phyloP scores from a whole-genome alignment of 169 alveolate species.

The Cryptosporidium felis region DNA sequence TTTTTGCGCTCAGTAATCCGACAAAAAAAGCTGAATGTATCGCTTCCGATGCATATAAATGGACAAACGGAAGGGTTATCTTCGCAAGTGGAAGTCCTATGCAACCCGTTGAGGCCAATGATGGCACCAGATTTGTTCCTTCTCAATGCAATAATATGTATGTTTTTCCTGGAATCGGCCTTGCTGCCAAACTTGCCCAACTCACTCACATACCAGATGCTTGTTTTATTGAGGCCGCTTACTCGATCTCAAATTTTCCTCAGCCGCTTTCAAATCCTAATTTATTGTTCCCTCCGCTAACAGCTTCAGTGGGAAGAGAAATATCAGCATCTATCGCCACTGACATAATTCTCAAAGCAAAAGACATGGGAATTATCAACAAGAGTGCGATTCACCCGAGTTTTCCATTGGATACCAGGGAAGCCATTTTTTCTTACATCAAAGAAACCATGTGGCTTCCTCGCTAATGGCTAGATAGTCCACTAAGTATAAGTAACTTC shows the following conservation, averaged over 20 bases:
- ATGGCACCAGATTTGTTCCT: conserved; percentile 38
- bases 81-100: conserved; percentile 77
- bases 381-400: neutral
- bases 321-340: conserved; percentile 49
- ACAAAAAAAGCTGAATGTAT: conserved; percentile 75
- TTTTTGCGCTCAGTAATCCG: conserved; percentile 77
- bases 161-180: conserved; percentile 76
- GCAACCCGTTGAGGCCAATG: conserved; percentile 59
- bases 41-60: conserved; percentile 72
- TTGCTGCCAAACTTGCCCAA: conserved; percentile 72
- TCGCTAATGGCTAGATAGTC: neutral
- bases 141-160: conserved; percentile 75
- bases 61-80: conserved; percentile 73
- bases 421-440: conserved; percentile 13
- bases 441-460: conserved; percentile 62
- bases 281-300: conserved; percentile 29
- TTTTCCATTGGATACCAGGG: conserved; percentile 34
- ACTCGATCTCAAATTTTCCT: conserved; percentile 28
- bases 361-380: neutral
- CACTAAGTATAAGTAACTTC: too few species aligned
- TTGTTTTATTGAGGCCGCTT: conserved; percentile 69
- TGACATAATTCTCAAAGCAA: conserved; percentile 24
- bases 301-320: conserved; percentile 54
- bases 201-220: conserved; percentile 65
- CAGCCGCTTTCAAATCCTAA: neutral